These are phyloP conservation scores for Lotmaria passim DNA, from an alignment of 208 protist genomes.

Conservation along the genomic window DNA sequence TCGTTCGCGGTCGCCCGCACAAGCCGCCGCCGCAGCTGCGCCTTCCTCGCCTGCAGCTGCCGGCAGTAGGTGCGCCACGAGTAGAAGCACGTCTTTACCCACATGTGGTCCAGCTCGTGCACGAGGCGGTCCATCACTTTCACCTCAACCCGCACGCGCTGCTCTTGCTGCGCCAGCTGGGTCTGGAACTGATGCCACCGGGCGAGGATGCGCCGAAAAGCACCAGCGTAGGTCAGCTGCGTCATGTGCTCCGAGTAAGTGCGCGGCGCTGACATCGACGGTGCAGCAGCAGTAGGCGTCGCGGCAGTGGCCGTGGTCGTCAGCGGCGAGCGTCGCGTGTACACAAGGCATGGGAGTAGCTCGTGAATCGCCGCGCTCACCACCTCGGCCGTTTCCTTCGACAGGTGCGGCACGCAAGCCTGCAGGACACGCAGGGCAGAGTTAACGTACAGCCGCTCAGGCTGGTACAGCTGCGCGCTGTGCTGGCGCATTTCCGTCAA, in stretches of 20 bases:
- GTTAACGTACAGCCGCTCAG: constrained; percentile 70
- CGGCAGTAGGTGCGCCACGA: constrained; percentile 77
- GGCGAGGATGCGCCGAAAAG: constrained; percentile 63
- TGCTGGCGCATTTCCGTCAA: constrained; percentile 65
- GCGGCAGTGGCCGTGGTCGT: neutral
- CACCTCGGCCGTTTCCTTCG: constrained; percentile 53
- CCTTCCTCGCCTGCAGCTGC: constrained; percentile 58
- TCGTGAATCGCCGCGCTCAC: constrained; percentile 72
- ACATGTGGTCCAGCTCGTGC: constrained; percentile 68
- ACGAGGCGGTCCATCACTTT: constrained; percentile 80
- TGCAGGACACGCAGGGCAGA: constrained; percentile 74
- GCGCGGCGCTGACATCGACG: neutral
- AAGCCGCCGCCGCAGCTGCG: constrained; percentile 61
- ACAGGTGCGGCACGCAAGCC: constrained; percentile 58
- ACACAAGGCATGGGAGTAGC: constrained; percentile 73
- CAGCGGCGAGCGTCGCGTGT: constrained; percentile 50
- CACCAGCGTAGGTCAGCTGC: constrained; percentile 65
- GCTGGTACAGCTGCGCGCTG: constrained; percentile 35
- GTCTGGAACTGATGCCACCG: constrained; percentile 56
- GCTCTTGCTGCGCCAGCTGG: constrained; percentile 41
- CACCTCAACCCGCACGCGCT: constrained; percentile 50
- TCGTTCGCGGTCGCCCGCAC: constrained; percentile 47
- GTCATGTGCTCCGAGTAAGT: constrained; percentile 11
- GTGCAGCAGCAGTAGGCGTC: neutral
- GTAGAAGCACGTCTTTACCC: constrained; percentile 86